Evolutionary conservation across 805 yeast genomes (phyloP), one percentile per base, ranked within the genome.

Genomic region (Hanseniaspora meyeri): DNA sequence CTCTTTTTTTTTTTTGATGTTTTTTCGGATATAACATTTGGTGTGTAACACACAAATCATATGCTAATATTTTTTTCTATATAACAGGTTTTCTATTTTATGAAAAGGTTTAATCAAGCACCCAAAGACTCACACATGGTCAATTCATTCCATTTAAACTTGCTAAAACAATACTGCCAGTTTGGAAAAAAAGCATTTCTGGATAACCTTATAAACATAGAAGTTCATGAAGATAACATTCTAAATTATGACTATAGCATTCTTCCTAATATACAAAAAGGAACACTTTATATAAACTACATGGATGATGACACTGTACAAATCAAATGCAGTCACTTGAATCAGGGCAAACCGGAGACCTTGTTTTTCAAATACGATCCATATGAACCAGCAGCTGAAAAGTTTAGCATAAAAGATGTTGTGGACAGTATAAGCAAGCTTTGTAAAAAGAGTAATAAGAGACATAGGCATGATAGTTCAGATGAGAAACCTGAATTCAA

Each of bases 311-410:
- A 43, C 16, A 36, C 38, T 8, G 45, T 51, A 8, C 49, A 51
- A 11, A 51, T 51, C 6, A 51, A 51, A 34, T 51, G 55, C 49
- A 43, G 31, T 1, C 55, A 51, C 27, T n/a, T 43, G 31, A 51
- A 51, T 29, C 31, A 40, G 11, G 38, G 43, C 29, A 43, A 43
- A 24, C 11, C 27, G 47, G 55, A 51, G 32, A 51, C 55, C 16
- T n/a, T 51, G 24, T 36, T 36, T 11, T 51, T 51, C 19, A 51
- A 43, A 19, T 43, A 43, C 32, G 43, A 51, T 27, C 31, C 20
- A 11, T 16, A 36, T 19, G 49, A 46, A 11, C 37, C 24, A 31
- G 17, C 38, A 7, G 10, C 37, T 16, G 24, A 17, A 8, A 46
- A 14, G 14, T 46, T 46, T 29, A 46, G 38, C 36, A 37, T 51